phyloP scores from a whole-genome alignment of 495 filamentous ascomycete genomes.

The Trichocladium antarcticum region DNA sequence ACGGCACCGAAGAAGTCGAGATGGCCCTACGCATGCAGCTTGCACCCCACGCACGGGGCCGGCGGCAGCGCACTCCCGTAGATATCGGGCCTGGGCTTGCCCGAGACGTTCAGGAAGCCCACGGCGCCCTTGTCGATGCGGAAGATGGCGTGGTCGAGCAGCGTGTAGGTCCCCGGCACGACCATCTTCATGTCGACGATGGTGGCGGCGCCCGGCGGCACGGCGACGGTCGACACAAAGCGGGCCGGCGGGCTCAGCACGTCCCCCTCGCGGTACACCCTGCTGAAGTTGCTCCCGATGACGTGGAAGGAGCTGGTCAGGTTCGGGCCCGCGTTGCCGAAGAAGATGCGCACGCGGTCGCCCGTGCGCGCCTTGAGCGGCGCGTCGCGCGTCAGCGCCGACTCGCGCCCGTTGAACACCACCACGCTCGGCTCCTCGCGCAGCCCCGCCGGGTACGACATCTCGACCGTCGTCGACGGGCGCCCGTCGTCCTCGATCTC shows the following conservation, averaged over 20 bases:
- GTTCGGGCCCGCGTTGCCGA: slow-evolving; percentile 5
- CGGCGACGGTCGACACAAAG: neutral
- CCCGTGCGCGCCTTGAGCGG: slow-evolving; percentile 1
- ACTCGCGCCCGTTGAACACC: slow-evolving; percentile 5
- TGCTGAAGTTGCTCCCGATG: slow-evolving; percentile 1
- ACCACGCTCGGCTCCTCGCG: slow-evolving; percentile 1
- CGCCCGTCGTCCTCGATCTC: neutral
- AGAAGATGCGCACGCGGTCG: slow-evolving; percentile 5
- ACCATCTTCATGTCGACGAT: slow-evolving; percentile 6
- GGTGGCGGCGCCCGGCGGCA: neutral
- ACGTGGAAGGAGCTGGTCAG: slow-evolving; percentile 5
- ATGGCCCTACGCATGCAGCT: slow-evolving; percentile 3
- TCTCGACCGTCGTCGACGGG: neutral
- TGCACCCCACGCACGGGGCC: slow-evolving; percentile 3
- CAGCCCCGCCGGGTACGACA: slow-evolving; percentile 5
- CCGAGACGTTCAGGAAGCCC: slow-evolving; percentile 6
- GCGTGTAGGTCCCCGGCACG: slow-evolving; percentile 3
- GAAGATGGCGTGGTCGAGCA: slow-evolving; percentile 5
- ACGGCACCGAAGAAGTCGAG: too few species aligned
- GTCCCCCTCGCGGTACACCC: neutral
- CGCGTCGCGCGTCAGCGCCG: slow-evolving; percentile 1
- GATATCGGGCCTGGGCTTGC: slow-evolving; percentile 1
- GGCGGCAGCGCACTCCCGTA: neutral
- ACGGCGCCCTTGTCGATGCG: slow-evolving; percentile 6
- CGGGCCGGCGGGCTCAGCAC: slow-evolving; percentile 2